Percentiles rank a stretch among this genome's conserved stretches.
These are phyloP conservation scores for Rhizoctonia solani DNA, from an alignment of 1,284 basidiomycete genomes.

Conservation along the genomic window DNA sequence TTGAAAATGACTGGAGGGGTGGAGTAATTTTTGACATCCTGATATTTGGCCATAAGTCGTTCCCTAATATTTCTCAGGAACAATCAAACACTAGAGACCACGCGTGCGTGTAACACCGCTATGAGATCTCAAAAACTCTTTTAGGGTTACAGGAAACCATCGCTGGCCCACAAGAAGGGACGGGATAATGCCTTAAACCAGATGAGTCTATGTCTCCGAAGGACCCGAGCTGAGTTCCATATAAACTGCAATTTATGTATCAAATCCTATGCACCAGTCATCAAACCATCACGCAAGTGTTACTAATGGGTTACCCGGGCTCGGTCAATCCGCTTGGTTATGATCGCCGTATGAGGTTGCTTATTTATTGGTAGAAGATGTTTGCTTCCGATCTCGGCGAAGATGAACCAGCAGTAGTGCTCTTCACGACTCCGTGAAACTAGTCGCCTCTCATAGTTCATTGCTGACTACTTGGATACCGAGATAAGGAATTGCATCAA, in stretches of 20 bases:
- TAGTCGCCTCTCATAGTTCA: not conserved
- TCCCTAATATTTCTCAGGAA: conserved; percentile 12
- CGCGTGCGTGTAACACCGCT: not conserved
- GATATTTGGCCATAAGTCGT: not conserved
- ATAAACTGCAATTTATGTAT: no score
- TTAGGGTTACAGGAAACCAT: no score
- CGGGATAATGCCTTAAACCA: no score
- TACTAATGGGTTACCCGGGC: not conserved
- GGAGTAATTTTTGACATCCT: not conserved
- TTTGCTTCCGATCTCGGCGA: conserved; percentile 2
- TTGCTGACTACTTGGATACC: not conserved
- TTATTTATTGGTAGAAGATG: not conserved
- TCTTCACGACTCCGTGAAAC: not conserved
- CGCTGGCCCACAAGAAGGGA: no score
- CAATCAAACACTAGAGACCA: not conserved
- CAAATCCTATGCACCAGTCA: no score
- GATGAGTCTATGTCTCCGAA: no score
- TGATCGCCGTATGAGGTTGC: not conserved
- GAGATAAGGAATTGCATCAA: not conserved
- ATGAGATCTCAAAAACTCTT: no score
- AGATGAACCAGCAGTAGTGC: not conserved
- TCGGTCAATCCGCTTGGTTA: not conserved
- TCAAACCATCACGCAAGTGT: no score
- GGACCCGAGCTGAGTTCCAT: no score
- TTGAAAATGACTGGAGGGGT: not conserved